Conservation (phyloP, 1,139 yeast species). For the Hemisphaericaspora xylofermentans region DNA sequence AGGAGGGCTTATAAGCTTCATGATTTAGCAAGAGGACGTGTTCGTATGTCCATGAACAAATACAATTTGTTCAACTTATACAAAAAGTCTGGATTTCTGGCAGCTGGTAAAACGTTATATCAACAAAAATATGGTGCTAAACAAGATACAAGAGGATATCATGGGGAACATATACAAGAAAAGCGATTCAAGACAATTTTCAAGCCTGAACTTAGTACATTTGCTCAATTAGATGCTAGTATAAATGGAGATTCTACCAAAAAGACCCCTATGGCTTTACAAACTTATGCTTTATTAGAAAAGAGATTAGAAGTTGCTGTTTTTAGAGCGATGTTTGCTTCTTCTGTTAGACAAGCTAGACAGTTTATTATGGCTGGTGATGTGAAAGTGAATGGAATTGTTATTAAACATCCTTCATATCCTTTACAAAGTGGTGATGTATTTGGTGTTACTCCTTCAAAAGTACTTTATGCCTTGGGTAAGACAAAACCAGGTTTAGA, state of each 20-base stretch:
- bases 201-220: slow-evolving; percentile 74
- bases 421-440: slow-evolving; percentile 82
- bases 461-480: slow-evolving; percentile 84
- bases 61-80: slow-evolving; percentile 84
- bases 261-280: slow-evolving; percentile 81
- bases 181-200: slow-evolving; percentile 70
- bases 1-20: slow-evolving; percentile 58
- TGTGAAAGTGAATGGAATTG: slow-evolving; percentile 81
- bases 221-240: slow-evolving; percentile 80
- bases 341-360: slow-evolving; percentile 91
- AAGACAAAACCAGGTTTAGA: slow-evolving; percentile 73
- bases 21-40: slow-evolving; percentile 66
- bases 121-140: slow-evolving; percentile 94
- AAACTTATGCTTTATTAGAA: slow-evolving; percentile 85
- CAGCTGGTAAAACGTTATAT: slow-evolving; percentile 60
- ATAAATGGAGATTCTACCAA: slow-evolving; percentile 56
- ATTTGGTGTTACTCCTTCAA: slow-evolving; percentile 81
- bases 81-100: slow-evolving; percentile 58
- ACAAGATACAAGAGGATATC: slow-evolving; percentile 90
- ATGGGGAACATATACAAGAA: slow-evolving; percentile 92
- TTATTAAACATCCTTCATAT: slow-evolving; percentile 77
- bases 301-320: slow-evolving; percentile 86
- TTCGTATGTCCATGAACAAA: slow-evolving; percentile 92
- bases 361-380: slow-evolving; percentile 81
- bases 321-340: slow-evolving; percentile 90